These are phyloP conservation scores for Fonsecaea multimorphosa DNA, from an alignment of 2,329 filamentous ascomycete species.

Conservation along the genomic window DNA sequence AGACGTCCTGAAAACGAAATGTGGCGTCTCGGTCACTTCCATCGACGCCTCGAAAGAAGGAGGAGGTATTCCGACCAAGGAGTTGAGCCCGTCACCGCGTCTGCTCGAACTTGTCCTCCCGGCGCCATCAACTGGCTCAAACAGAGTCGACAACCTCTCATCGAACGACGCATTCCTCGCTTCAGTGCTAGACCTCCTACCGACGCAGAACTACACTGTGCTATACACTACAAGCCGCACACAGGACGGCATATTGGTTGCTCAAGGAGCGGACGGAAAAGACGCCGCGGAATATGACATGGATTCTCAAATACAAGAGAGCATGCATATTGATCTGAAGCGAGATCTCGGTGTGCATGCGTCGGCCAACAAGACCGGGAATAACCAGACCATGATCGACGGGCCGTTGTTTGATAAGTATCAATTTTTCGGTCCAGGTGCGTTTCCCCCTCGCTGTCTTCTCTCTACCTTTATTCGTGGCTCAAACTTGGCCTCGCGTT, in stretches of 20 bases:
- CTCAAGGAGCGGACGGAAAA: slow-evolving; percentile 40
- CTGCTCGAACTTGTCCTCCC: slow-evolving; percentile 55
- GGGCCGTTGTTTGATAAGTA: slow-evolving; percentile 81
- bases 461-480: neutral
- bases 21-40: slow-evolving; percentile 52
- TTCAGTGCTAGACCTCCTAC: slow-evolving; percentile 55
- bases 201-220: slow-evolving; percentile 70
- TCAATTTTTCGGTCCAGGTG: slow-evolving; percentile 89
- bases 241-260: slow-evolving; percentile 40
- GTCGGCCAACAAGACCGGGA: slow-evolving; percentile 20
- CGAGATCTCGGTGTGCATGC: slow-evolving; percentile 58
- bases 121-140: slow-evolving; percentile 38
- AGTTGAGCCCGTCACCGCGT: slow-evolving; percentile 35
- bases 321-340: slow-evolving; percentile 76
- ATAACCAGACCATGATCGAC: slow-evolving; percentile 46
- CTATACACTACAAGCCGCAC: slow-evolving; percentile 73
- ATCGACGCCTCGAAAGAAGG: slow-evolving; percentile 49
- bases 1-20: slow-evolving; percentile 53
- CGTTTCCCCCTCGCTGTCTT: slow-evolving; percentile 41
- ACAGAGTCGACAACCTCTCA: slow-evolving; percentile 24
- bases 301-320: slow-evolving; percentile 66
- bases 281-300: slow-evolving; percentile 64
- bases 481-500: neutral
- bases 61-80: slow-evolving; percentile 35
- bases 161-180: slow-evolving; percentile 53